Evolutionary conservation across 1,139 yeast species (phyloP), one percentile per base, ranked within the genome.

Genomic region (Hansenula lynferdii): DNA sequence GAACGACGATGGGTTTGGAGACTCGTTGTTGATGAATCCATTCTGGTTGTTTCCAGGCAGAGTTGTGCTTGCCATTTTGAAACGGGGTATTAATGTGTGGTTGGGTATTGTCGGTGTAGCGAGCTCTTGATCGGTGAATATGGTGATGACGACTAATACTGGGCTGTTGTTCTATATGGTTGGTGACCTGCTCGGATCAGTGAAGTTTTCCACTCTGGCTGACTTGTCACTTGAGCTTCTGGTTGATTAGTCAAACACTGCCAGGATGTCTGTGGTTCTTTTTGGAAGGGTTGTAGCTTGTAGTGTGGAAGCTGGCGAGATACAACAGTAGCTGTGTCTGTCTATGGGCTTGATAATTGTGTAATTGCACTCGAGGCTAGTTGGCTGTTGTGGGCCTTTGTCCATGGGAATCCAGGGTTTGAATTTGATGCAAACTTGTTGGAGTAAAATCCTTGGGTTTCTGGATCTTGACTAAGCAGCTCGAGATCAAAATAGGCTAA

Each of bases 61-160:
- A 12, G 34, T 16, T 14, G 34, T 31, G 21, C 34, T 31, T 10
- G 34, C 23, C 34, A 31, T 31, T 7, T 29, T 29, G 17, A 14
- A 16, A 27, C 18, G 29, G 28, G 28, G 17, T 26, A 14, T 26
- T 26, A 15, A 15, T 26, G n/a, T 22, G 8, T 22, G 24, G 11
- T 9, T 22, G 8, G 8, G 24, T 22, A 22, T 9, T 22, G 24
- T 5, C 8, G 22, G 24, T 9, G 8, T 10, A 22, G 8, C 11
- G 24, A 22, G 12, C 11, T 22, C 24, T 22, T 22, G 24, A 22
- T 8, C 16, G 8, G 24, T 9, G 11, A 22, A 6, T 7, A 22
- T 22, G 8, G 24, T 9, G 11, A 22, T 6, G 11, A 22, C n/a
- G n/a, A 10, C 11, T 9, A 11, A 23, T 10, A 9, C 22, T 20